Percentiles rank a stretch among this genome's conserved stretches.
Evolutionary conservation across 1,139 yeast species (phyloP).

Genomic region (Debaryomyces psychrophilus): DNA sequence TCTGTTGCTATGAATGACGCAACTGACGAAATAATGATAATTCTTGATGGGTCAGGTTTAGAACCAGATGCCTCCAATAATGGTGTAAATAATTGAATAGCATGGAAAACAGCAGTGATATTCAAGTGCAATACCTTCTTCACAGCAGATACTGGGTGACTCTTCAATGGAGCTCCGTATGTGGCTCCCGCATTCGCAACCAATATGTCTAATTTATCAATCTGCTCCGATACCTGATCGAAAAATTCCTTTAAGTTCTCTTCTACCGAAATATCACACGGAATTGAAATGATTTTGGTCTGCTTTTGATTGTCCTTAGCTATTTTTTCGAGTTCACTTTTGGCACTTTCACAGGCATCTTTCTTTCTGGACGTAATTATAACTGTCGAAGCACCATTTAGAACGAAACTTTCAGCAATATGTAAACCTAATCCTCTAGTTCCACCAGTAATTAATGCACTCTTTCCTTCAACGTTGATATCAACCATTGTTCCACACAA

Average conservation of each 20-base stretch:
- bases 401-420: slow-evolving; percentile 14
- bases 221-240: background rate
- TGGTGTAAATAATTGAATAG: slow-evolving; percentile 1
- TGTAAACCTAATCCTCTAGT: slow-evolving; percentile 18
- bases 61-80: slow-evolving; percentile 4
- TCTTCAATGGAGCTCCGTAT: slow-evolving; percentile 5
- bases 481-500: too few relatives aligned
- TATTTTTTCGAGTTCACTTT: background rate
- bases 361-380: slow-evolving; percentile 8
- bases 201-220: slow-evolving; percentile 9
- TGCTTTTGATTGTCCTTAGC: background rate
- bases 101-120: slow-evolving; percentile 4
- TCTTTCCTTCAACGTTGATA: slow-evolving; percentile 12
- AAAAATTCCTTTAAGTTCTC: slow-evolving; percentile 2
- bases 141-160: slow-evolving; percentile 1
- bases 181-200: slow-evolving; percentile 9
- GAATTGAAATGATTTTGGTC: slow-evolving; percentile 5
- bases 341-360: slow-evolving; percentile 8
- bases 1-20: slow-evolving; percentile 7
- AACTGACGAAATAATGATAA: slow-evolving; percentile 8
- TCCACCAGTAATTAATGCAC: slow-evolving; percentile 17
- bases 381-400: slow-evolving; percentile 7
- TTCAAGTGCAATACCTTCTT: slow-evolving; percentile 5
- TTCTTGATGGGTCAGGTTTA: slow-evolving; percentile 2
- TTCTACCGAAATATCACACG: slow-evolving; percentile 6